Base-by-base conservation (phyloP, 2,329 filamentous ascomycete species). In the Ascochyta rabiei region DNA sequence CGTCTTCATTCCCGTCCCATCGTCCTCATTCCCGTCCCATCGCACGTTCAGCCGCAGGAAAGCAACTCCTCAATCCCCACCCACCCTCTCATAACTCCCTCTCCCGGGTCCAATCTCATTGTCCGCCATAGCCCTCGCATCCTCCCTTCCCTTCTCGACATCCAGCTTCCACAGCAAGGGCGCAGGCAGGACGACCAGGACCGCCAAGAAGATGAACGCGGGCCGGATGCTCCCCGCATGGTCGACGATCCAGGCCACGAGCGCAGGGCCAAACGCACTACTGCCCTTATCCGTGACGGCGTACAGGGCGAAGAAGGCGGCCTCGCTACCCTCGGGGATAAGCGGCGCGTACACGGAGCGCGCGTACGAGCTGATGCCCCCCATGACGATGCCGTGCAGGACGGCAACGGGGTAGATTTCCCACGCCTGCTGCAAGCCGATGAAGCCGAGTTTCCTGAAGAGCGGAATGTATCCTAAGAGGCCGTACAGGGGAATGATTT, bases 231-330 rank as follows among this genome's bases (percentile, higher is more conserved):
- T 76, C 0, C 77, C 76, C 6, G 73, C 67, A 2, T 66, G 83
- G 71, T 96, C 92, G 8, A 96, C 95, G 57, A 97, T 96, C 26
- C 85, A 84, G 0, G 92, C 93, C 0, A 97, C 93, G 64, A 98
- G 90, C 0, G 90, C 89, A 0, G 93, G 93, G 0, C 93, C 93
- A 70, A 97, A 93, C 2, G 96, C 84, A 69, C 90, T 95, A 18
- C 90, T 95, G 0, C 92, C 92, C 75, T 97, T 98, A 74, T 98
- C 93, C 1, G 93, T 97, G 56, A 97, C 96, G 35, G 93, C 93
- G 71, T 96, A 97, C 1, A 97, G 80, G 0, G 93, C 92, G 71
- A 95, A 97, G 69, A 98, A 97, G 0, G 93, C 91, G 0, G 93
- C 91, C 76, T 98, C 93, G 15, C 89, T 93, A 6, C 93, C 93